Base-by-base conservation (phyloP, 1,284 basidiomycete genomes). In the Coriolopsis trogii region DNA sequence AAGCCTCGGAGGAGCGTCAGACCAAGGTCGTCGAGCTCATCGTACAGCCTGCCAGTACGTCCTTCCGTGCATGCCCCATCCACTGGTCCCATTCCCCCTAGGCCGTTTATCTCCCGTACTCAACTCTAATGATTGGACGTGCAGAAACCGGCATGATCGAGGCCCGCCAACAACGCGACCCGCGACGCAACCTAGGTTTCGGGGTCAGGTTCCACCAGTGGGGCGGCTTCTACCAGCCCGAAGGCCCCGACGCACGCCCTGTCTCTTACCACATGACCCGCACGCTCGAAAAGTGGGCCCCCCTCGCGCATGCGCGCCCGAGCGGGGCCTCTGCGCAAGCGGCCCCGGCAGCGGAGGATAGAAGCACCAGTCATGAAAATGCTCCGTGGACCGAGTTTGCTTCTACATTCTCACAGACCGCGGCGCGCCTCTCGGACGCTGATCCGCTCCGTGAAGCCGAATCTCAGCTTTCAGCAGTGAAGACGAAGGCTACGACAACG, bases 41-140 rank as follows among this genome's bases (percentile, higher is more conserved):
- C 36, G 43, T 67, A 13, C 50, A 62, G 44, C 58, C 47, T 29
- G 30, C 58, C 9, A 44, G 65, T 67, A 41, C 56, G 65, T 60
- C 20, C n/a, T 10, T 5, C 26, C 1, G 16, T n/a, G 9, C 21
- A 8, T 23, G 7, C 26, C 15, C 24, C 37, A 13, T 24, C 21
- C 18, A 13, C 29, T 38, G n/a, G 24, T 12, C 18, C 24, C 26
- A 12, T 18, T 13, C 26, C 13, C 13, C 13, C 6, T n/a, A 7
- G 6, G 10, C 16, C 25, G 4, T 8, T 4, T 13, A 16, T 18
- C 7, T 16, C 16, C 13, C 31, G 16, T n/a, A n/a, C n/a, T n/a
- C n/a, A n/a, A n/a, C 8, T 16, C 6, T 4, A 33, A 26, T 33
- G 46, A 41, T 21, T 18, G 30, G 15, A 29, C 15, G 4, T 9